Conservation (phyloP, 2,329 filamentous ascomycete genomes). For the Proliferodiscus dingleyae region DNA sequence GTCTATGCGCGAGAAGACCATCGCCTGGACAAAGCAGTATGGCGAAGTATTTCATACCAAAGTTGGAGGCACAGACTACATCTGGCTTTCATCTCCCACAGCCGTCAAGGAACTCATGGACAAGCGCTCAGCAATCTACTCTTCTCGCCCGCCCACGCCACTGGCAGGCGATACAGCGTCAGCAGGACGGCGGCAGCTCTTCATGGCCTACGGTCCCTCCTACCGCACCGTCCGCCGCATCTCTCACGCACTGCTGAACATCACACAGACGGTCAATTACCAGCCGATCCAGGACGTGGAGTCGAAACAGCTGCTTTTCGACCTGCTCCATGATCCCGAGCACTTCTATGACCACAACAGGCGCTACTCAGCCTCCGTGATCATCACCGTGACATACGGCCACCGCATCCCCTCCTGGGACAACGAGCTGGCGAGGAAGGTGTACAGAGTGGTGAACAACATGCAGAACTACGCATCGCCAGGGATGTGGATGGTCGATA, state of each 20-base stretch:
- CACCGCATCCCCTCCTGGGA: constrained; percentile 18
- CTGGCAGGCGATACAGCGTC: constrained; percentile 26
- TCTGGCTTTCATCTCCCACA: constrained; percentile 38
- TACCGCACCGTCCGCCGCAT: constrained; percentile 28
- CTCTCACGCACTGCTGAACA: constrained; percentile 28
- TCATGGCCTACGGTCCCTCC: constrained; percentile 28
- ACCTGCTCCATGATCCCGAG: constrained; percentile 23
- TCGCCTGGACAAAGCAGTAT: constrained; percentile 33
- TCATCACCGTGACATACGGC: constrained; percentile 32
- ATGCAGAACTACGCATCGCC: constrained; percentile 29
- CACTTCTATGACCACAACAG: constrained; percentile 24
- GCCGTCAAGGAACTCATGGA: constrained; percentile 33
- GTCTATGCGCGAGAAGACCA: constrained; percentile 26
- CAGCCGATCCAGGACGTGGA: constrained; percentile 29
- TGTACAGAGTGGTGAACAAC: constrained; percentile 20
- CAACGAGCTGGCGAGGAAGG: constrained; percentile 16
- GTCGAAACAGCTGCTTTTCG: constrained; percentile 23
- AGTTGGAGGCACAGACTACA: constrained; percentile 35
- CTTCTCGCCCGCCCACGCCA: constrained; percentile 16
- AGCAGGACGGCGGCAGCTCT: constrained; percentile 24
- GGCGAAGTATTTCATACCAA: constrained; percentile 35
- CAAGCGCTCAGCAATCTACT: constrained; percentile 21
- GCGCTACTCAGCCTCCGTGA: constrained; percentile 27
- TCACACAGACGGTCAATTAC: constrained; percentile 14
- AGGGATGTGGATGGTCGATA: constrained; percentile 31